Base-by-base conservation (phyloP, 495 filamentous ascomycete genomes). In the Aspergillus egyptiacus region DNA sequence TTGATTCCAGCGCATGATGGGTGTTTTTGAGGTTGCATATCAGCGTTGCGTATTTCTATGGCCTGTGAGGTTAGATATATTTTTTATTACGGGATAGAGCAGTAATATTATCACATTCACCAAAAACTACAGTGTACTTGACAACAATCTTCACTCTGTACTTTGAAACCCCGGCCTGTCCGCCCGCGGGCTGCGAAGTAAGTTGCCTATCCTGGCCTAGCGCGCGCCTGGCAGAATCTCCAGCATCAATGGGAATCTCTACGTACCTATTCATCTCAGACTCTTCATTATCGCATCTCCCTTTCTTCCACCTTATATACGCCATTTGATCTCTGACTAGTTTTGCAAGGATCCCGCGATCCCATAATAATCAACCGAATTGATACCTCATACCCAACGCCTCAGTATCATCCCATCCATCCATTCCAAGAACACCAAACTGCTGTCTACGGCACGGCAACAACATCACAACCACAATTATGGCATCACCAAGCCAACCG, bases 401-500 rank as follows among this genome's bases (percentile, higher is more conserved):
- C 8, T 3, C 24, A n/a, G n/a, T 19, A 14, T 23, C 13, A 5
- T 10, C 31, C 20, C 15, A 14, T 28, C 9, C 7, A 1, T 25
- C 19, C 30, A 24, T 5, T 7, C 18, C 6, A 5, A 3, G 2
- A 28, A n/a, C 28, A 14, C 14, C 15, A 34, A 11, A n/a, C 17
- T 42, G 15, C 30, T 32, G 28, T 28, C 30, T 42, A 30, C 36
- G 48, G 22, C 18, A 19, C 25, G 28, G 39, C 19, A 24, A 34
- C 10, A 20, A 9, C 24, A 30, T 14, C 5, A 18, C n/a, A 17
- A 8, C 33, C 6, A 38, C 27, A n/a, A 59, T n/a, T 19, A 75
- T 75, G 71, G 65, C 71, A 20, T 72, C 71, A 19, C 71, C 71
- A 55, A 56, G 48, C 42, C 67, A 68, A 50, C 53, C 59, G 10